A percentile compares a stretch with the other conserved stretches of the same genome.
Conservation (phyloP, 345 rosid species). For the Theobroma cacao region DNA sequence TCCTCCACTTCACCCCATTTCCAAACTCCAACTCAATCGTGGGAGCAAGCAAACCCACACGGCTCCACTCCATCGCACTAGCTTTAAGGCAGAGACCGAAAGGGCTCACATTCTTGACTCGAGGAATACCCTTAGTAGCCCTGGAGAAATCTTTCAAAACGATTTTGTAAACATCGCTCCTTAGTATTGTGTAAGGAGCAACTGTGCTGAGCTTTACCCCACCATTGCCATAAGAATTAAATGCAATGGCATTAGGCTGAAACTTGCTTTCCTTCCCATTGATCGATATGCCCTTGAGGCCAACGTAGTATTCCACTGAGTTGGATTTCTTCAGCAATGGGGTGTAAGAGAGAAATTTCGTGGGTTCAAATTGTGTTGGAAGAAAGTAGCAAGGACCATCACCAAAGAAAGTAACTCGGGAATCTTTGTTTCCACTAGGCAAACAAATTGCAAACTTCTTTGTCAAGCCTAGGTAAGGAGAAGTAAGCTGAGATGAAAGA, state of each 20-base stretch:
- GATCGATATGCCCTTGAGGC: too few relatives aligned
- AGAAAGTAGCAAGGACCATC: slow-evolving; percentile 17
- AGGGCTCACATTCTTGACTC: too few relatives aligned
- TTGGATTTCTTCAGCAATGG: too few relatives aligned
- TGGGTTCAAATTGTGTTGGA: too few relatives aligned
- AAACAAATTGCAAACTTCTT: slow-evolving; percentile 38
- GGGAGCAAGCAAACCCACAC: slow-evolving; percentile 24
- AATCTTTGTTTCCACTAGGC: slow-evolving; percentile 24
- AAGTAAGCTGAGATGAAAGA: slow-evolving; percentile 22
- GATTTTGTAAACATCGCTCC: slow-evolving; percentile 26
- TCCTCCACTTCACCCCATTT: slow-evolving; percentile 31
- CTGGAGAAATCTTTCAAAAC: slow-evolving; percentile 22
- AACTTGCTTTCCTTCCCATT: background rate
- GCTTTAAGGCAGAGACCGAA: slow-evolving; percentile 29
- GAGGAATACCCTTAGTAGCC: slow-evolving; percentile 27
- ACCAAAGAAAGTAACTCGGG: slow-evolving; percentile 33
- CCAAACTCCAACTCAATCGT: slow-evolving; percentile 26
- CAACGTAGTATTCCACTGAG: too few relatives aligned
- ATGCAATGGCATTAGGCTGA: slow-evolving; percentile 12
- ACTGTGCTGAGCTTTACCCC: slow-evolving; percentile 34
- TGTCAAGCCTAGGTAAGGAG: slow-evolving; percentile 3
- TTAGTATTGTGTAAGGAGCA: too few relatives aligned
- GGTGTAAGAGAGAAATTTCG: too few relatives aligned
- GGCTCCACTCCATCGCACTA: slow-evolving; percentile 1
- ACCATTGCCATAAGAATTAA: slow-evolving; percentile 28